phyloP scores from a whole-genome alignment of 2,329 filamentous ascomycete species.

The Aspergillus neoniger region DNA sequence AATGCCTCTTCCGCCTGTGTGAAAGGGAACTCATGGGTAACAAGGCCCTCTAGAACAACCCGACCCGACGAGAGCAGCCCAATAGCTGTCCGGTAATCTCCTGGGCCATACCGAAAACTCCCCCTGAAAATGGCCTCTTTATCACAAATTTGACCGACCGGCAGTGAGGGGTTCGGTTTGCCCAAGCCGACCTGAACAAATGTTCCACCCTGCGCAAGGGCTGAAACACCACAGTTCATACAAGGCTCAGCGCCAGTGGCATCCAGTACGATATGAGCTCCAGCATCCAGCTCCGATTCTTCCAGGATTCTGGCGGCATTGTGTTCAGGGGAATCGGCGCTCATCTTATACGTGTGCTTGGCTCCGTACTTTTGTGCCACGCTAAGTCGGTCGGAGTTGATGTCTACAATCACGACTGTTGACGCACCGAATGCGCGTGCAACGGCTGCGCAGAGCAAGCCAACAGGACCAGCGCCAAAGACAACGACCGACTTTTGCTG shows the following conservation, averaged over 20 bases:
- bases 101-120: constrained; percentile 80
- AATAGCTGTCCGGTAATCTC: constrained; percentile 79
- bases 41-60: constrained; percentile 74
- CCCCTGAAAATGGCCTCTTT: constrained; percentile 85
- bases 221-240: constrained; percentile 70
- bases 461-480: constrained; percentile 82
- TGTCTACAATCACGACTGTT: constrained; percentile 78
- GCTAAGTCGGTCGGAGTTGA: constrained; percentile 62
- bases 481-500: constrained; percentile 70
- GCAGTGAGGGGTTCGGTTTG: constrained; percentile 67
- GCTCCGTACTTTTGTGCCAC: constrained; percentile 70
- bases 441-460: constrained; percentile 79
- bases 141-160: constrained; percentile 75
- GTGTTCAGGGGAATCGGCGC: not conserved
- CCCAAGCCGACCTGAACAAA: constrained; percentile 88
- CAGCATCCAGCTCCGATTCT: constrained; percentile 30
- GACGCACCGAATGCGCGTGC: constrained; percentile 76
- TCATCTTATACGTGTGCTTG: constrained; percentile 55
- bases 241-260: constrained; percentile 73
- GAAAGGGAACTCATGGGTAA: constrained; percentile 74
- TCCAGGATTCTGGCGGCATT: not conserved
- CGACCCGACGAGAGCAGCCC: constrained; percentile 62
- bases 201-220: constrained; percentile 66
- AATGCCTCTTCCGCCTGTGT: constrained; percentile 79
- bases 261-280: constrained; percentile 74